Percentiles rank a stretch among this genome's conserved stretches.
Evolutionary conservation across 305 asterid genomes (phyloP).

Genomic region (Withania somnifera): DNA sequence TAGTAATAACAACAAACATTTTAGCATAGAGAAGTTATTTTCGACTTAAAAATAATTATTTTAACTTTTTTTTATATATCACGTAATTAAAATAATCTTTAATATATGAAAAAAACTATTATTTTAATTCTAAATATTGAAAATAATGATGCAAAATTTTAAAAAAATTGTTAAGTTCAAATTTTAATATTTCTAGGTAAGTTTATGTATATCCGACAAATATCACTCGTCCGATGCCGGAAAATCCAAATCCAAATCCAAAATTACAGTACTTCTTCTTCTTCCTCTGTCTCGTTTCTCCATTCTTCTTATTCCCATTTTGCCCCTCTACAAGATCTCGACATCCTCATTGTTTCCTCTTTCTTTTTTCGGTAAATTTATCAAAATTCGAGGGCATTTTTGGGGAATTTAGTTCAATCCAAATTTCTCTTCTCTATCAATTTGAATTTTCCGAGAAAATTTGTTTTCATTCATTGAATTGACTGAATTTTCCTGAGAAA

Average conservation of each 20-base stretch:
- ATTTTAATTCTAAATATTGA: too few species aligned
- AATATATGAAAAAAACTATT: too few species aligned
- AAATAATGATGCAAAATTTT: too few species aligned
- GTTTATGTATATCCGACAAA: not conserved
- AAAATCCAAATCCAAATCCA: not conserved
- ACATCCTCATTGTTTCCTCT: not conserved
- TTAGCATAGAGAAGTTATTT: too few species aligned
- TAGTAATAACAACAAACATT: too few species aligned
- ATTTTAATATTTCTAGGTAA: not conserved
- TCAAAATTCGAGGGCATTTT: not conserved
- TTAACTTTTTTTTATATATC: too few species aligned
- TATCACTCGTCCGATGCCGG: not conserved
- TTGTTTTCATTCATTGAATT: too few species aligned
- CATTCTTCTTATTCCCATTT: not conserved
- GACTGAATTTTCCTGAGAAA: too few species aligned
- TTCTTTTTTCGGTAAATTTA: not conserved
- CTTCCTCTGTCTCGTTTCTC: not conserved
- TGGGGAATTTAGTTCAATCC: not conserved
- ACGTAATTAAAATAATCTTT: too few species aligned
- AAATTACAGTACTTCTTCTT: not conserved
- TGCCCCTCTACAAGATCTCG: not conserved
- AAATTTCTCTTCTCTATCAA: not conserved
- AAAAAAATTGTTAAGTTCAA: too few species aligned
- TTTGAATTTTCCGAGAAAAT: not conserved
- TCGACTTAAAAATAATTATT: too few species aligned